A percentile compares a stretch with the other conserved stretches of the same genome.
These are phyloP conservation scores for Carpinus viminea DNA, from an alignment of 306 rosid genomes.

Conservation along the genomic window DNA sequence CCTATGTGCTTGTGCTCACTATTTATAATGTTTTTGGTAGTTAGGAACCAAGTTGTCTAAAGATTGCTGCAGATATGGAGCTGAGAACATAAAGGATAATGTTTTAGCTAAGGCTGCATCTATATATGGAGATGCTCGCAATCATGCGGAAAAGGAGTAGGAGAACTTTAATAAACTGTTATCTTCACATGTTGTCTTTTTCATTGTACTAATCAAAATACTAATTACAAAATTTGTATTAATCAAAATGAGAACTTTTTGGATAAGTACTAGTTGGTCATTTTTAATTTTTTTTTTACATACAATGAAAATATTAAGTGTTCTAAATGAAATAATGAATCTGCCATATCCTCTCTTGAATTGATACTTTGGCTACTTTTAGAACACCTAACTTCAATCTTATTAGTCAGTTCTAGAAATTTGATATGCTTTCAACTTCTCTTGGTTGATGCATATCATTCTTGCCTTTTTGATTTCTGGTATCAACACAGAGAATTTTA, in stretches of 20 bases:
- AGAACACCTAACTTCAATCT: neutral
- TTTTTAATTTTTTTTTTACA: neutral
- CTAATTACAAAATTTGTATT: too few species aligned
- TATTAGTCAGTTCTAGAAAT: neutral
- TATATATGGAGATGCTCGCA: constrained; percentile 89
- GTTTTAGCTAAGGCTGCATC: constrained; percentile 94
- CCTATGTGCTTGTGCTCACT: constrained; percentile 7
- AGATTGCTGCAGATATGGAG: constrained; percentile 96
- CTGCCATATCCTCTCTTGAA: neutral
- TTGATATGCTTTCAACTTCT: neutral
- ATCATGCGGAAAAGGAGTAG: constrained; percentile 95
- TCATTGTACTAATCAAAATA: neutral
- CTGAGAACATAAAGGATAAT: constrained; percentile 70
- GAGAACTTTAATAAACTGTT: constrained; percentile 74
- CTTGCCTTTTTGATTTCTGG: neutral
- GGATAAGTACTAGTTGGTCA: neutral
- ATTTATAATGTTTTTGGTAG: constrained; percentile 45
- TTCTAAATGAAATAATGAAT: neutral
- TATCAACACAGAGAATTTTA: neutral
- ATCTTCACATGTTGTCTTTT: constrained; percentile 67
- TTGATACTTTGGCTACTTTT: neutral
- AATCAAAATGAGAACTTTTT: neutral
- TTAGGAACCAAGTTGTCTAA: constrained; percentile 95
- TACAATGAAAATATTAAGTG: neutral
- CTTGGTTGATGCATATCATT: neutral